Conservation (phyloP, 768 basidiomycete genomes). For the Panaeolus cyanescens region DNA sequence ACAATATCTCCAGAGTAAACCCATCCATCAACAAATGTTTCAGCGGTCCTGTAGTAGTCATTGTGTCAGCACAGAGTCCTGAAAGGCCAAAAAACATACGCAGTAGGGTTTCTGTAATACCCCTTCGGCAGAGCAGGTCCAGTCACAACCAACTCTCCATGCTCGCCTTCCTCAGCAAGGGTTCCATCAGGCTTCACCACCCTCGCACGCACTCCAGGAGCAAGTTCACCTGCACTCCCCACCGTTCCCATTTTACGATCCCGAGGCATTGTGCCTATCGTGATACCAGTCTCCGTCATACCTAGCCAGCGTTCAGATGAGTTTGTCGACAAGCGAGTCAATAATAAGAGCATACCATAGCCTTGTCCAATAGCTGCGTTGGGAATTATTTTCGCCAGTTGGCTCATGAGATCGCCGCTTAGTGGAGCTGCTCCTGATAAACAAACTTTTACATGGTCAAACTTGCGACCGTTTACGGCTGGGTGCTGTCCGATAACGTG, state of each 20-base stretch:
- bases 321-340: neutral
- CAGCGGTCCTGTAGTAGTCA: conserved; percentile 43
- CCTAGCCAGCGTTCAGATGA: too few relatives aligned
- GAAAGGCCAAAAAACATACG: conserved; percentile 29
- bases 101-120: conserved; percentile 51
- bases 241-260: conserved; percentile 40
- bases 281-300: conserved; percentile 42
- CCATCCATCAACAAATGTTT: conserved; percentile 61
- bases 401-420: conserved; percentile 47
- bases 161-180: conserved; percentile 51
- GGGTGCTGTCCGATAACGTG: conserved; percentile 41
- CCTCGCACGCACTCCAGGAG: conserved; percentile 48
- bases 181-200: conserved; percentile 57
- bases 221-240: conserved; percentile 44
- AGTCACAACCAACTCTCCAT: conserved; percentile 57
- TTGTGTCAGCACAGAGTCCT: neutral
- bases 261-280: conserved; percentile 45
- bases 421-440: conserved; percentile 59
- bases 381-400: conserved; percentile 48
- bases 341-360: conserved; percentile 43
- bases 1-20: conserved; percentile 70
- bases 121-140: conserved; percentile 57
- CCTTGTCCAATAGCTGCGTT: conserved; percentile 55
- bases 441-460: conserved; percentile 24
- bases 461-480: neutral